Evolutionary conservation across 176 grass and related monocot genomes (phyloP).

Genomic region (Dendrocalamus sinicus): DNA sequence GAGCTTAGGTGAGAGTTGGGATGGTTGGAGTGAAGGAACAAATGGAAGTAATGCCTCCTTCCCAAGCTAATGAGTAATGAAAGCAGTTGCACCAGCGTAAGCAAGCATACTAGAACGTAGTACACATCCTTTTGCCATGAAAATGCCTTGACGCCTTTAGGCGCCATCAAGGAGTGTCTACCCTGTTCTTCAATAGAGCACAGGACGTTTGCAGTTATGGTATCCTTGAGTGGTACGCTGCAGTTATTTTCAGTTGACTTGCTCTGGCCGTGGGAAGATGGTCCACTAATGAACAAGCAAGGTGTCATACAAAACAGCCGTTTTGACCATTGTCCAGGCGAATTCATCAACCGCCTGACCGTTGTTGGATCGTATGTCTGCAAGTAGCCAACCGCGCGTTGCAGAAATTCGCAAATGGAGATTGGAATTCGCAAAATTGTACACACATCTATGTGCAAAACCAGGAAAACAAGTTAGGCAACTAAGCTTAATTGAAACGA

Average conservation of each 20-base stretch:
- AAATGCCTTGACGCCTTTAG: constrained; percentile 5
- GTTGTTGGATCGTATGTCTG: not conserved
- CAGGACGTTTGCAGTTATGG: not conserved
- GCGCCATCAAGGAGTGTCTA: constrained; percentile 18
- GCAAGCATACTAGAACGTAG: not conserved
- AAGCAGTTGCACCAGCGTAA: not conserved
- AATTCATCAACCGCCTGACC: not conserved
- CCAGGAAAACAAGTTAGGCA: too few species aligned
- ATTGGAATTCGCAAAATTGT: not conserved
- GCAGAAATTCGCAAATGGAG: not conserved
- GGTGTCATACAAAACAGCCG: not conserved
- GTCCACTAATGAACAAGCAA: constrained; percentile 2
- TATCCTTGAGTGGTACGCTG: not conserved
- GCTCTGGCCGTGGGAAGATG: not conserved
- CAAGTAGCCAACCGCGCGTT: not conserved
- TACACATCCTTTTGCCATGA: not conserved
- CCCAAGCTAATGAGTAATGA: not conserved
- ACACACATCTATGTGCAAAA: too few species aligned
- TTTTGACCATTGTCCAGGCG: not conserved
- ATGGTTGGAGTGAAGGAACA: not conserved
- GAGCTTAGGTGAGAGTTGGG: not conserved
- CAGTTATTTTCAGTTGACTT: not conserved
- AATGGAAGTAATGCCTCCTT: not conserved
- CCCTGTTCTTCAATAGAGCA: not conserved
- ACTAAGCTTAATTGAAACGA: too few species aligned